phyloP scores from a whole-genome alignment of 345 rosid species.

The Aquilaria malaccensis region DNA sequence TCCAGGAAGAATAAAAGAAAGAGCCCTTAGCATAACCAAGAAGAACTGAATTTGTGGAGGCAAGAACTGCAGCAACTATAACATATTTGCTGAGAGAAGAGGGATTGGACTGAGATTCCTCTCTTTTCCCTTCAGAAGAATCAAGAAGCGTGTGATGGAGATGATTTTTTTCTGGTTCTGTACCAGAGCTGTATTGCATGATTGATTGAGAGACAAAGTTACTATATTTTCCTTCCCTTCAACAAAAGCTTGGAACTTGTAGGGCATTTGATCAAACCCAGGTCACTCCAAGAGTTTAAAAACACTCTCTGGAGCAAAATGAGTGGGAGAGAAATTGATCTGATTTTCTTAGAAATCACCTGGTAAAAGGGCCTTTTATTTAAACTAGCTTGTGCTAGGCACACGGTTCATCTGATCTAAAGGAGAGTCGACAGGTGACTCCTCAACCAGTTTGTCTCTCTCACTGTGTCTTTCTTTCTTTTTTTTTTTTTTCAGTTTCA shows the following conservation, averaged over 20 bases:
- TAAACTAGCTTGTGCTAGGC: slow-evolving; percentile 9
- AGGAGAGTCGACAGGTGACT: no score
- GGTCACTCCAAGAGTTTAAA: neutral
- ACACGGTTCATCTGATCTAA: slow-evolving; percentile 8
- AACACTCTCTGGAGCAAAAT: neutral
- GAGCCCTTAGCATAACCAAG: slow-evolving; percentile 49
- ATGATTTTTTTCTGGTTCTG: slow-evolving; percentile 9
- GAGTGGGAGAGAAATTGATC: neutral
- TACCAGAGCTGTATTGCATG: slow-evolving; percentile 21
- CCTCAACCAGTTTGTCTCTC: no score
- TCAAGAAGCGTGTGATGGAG: slow-evolving; percentile 19
- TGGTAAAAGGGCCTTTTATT: slow-evolving; percentile 4
- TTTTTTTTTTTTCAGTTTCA: no score
- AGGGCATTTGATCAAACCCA: slow-evolving; percentile 6
- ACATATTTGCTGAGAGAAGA: slow-evolving; percentile 38
- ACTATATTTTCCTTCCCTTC: no score
- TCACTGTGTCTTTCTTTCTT: no score
- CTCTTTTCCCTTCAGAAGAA: slow-evolving; percentile 11
- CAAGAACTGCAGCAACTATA: slow-evolving; percentile 43
- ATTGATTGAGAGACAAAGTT: slow-evolving; percentile 7
- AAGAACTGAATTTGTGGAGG: slow-evolving; percentile 49
- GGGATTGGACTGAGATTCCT: slow-evolving; percentile 1
- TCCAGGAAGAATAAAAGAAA: neutral
- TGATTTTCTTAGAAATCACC: neutral
- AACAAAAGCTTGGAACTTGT: neutral